Percentiles rank a stretch among this genome's conserved stretches.
Conservation (phyloP, 352 stramenopile species). For the Phytophthora agathidicida region DNA sequence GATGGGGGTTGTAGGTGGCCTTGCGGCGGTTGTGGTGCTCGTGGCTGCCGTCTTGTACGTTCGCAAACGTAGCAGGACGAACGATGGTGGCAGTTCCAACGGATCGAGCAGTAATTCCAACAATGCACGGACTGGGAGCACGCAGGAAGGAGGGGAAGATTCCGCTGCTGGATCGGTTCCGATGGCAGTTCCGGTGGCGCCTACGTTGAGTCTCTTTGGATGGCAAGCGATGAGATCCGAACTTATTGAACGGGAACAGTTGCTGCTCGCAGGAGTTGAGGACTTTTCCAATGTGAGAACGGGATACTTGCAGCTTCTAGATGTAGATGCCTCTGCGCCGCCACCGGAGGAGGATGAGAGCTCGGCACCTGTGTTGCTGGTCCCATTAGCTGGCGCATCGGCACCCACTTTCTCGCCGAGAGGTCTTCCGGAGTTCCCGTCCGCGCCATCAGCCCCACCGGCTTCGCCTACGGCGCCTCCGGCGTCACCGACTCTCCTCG, state of each 20-base stretch:
- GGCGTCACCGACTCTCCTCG: conserved; percentile 15
- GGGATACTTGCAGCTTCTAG: conserved; percentile 60
- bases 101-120: conserved; percentile 7
- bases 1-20: conserved; percentile 32
- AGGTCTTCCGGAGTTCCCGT: conserved; percentile 10
- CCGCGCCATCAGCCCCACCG: conserved; percentile 19
- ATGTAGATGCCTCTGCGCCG: conserved; percentile 45
- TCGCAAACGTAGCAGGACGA: conserved; percentile 12
- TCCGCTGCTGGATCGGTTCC: conserved; percentile 11
- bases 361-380: conserved; percentile 36
- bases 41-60: conserved; percentile 39
- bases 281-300: conserved; percentile 49
- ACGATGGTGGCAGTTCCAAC: conserved; percentile 7
- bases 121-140: conserved; percentile 2
- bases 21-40: conserved; percentile 37
- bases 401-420: conserved; percentile 37
- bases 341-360: conserved; percentile 37
- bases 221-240: conserved; percentile 58
- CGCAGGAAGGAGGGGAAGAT: conserved; percentile 9
- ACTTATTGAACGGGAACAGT: conserved; percentile 54
- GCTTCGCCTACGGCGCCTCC: conserved; percentile 21
- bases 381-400: conserved; percentile 41
- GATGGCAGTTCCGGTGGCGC: conserved; percentile 13
- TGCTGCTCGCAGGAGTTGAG: conserved; percentile 44
- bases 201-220: conserved; percentile 52